These are phyloP conservation scores for Debaryomyces nepalensis DNA, from an alignment of 1,139 yeast genomes.

Conservation along the genomic window DNA sequence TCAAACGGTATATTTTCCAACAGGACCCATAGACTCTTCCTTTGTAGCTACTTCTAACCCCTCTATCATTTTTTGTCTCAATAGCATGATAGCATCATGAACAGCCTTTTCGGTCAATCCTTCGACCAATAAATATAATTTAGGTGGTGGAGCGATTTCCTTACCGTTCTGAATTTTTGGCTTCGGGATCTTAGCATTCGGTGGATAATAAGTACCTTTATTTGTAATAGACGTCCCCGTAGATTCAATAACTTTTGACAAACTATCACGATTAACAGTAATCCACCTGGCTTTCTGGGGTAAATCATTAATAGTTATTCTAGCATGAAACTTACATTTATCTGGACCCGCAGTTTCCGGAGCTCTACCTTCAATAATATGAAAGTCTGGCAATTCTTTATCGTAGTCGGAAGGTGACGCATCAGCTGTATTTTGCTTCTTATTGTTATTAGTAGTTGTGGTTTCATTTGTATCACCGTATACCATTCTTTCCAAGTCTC, in stretches of 20 bases:
- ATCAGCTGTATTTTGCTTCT: slow-evolving; percentile 8
- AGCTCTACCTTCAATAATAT: slow-evolving; percentile 56
- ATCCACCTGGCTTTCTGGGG: slow-evolving; percentile 87
- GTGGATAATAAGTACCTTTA: slow-evolving; percentile 78
- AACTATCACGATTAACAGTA: slow-evolving; percentile 71
- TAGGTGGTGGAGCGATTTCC: slow-evolving; percentile 63
- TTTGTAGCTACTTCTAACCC: slow-evolving; percentile 56
- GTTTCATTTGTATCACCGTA: slow-evolving; percentile 26
- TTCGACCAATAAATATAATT: slow-evolving; percentile 78
- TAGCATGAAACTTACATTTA: slow-evolving; percentile 67
- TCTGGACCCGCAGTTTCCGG: slow-evolving; percentile 71
- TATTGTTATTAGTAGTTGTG: slow-evolving; percentile 1
- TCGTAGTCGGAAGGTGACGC: slow-evolving; percentile 12
- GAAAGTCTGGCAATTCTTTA: slow-evolving; percentile 46
- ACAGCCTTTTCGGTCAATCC: slow-evolving; percentile 71
- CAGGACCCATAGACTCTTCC: slow-evolving; percentile 42
- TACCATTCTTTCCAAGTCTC: slow-evolving; percentile 52
- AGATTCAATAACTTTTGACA: slow-evolving; percentile 68
- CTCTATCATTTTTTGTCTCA: slow-evolving; percentile 63
- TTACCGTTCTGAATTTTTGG: slow-evolving; percentile 32
- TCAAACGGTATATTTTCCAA: slow-evolving; percentile 47
- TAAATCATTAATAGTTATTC: slow-evolving; percentile 78
- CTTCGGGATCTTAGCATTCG: slow-evolving; percentile 52
- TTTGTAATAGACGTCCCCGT: slow-evolving; percentile 82
- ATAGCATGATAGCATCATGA: slow-evolving; percentile 63